A percentile compares a stretch with the other conserved stretches of the same genome.
Conservation (phyloP, 805 yeast genomes). For the Lipomyces sp. region DNA sequence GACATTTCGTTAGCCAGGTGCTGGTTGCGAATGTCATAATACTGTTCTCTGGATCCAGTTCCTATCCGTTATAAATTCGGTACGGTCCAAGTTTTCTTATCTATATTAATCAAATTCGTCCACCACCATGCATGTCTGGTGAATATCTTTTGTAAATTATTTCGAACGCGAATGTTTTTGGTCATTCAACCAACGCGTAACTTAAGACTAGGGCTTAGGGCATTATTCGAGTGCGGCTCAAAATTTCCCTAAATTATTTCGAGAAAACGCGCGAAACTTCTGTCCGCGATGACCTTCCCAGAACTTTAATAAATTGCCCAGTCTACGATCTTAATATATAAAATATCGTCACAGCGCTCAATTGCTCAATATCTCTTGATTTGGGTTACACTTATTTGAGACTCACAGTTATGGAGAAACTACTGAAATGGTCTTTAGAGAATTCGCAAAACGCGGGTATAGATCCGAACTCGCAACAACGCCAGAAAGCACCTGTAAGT, state of each 20-base stretch:
- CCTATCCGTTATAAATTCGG: no score
- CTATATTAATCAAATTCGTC: no score
- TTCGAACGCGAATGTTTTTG: no score
- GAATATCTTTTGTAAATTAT: no score
- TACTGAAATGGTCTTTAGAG: conserved; percentile 89
- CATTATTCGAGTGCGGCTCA: not conserved
- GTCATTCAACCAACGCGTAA: no score
- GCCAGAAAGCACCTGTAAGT: conserved; percentile 57
- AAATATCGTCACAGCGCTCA: no score
- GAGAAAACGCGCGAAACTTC: conserved; percentile 26
- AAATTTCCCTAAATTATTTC: conserved; percentile 1
- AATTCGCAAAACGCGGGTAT: conserved; percentile 69
- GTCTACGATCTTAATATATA: no score
- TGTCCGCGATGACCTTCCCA: conserved; percentile 2
- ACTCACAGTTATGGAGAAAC: conserved; percentile 69
- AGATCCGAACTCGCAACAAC: conserved; percentile 62
- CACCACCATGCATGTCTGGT: no score
- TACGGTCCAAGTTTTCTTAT: no score
- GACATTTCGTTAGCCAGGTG: conserved; percentile 10
- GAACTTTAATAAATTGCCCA: not conserved
- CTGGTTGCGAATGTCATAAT: not conserved
- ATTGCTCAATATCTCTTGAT: no score
- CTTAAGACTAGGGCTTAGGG: not conserved
- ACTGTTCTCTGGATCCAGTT: not conserved
- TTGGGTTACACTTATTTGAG: no score